phyloP scores from a whole-genome alignment of 2,329 filamentous ascomycete species.

The Tolypocladium album region DNA sequence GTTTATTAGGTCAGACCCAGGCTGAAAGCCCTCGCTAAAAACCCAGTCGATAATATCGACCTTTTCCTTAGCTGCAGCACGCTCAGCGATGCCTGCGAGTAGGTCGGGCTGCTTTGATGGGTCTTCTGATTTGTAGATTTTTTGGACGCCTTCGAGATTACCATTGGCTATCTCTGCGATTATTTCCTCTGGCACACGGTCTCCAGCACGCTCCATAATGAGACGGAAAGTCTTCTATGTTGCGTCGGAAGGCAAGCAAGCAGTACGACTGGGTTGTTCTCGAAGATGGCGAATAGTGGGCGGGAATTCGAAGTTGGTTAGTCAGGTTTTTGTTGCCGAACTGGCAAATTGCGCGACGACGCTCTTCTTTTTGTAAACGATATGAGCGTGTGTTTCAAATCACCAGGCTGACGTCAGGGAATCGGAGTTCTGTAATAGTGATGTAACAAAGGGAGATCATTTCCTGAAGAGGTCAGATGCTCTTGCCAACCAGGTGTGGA shows the following conservation, averaged over 20 bases:
- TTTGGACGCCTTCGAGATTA: neutral
- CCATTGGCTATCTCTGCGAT: neutral
- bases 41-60: neutral
- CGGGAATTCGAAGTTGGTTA: neutral
- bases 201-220: neutral
- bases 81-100: neutral
- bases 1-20: neutral
- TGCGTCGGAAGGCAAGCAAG: neutral
- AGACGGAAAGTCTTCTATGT: neutral
- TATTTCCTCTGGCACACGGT: neutral
- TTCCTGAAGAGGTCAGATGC: neutral
- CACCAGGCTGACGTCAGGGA: neutral
- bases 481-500: too few relatives aligned
- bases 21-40: neutral
- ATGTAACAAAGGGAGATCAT: neutral
- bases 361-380: neutral
- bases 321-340: neutral
- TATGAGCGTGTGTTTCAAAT: neutral
- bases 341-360: neutral
- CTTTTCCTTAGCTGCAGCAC: neutral
- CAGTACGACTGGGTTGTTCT: neutral
- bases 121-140: neutral
- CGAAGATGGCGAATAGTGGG: neutral
- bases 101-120: neutral
- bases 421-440: neutral